These are phyloP conservation scores for Malassezia restricta DNA, from an alignment of 1,284 basidiomycete genomes.

Conservation along the genomic window DNA sequence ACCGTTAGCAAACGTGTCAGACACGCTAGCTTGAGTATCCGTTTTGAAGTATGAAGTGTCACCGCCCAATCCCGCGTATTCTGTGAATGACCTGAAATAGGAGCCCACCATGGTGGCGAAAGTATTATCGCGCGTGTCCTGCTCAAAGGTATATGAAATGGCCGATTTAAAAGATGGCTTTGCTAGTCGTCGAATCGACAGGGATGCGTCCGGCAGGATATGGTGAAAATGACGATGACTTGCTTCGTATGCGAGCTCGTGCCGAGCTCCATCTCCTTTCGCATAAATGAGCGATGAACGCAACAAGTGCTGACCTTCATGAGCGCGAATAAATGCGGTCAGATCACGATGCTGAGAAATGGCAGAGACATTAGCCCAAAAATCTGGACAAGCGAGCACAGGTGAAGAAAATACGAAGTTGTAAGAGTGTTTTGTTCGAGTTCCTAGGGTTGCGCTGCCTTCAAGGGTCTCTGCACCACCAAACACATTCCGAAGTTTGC, in stretches of 20 bases:
- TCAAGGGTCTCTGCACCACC: conserved; percentile 83
- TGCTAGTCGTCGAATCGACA: conserved; percentile 58
- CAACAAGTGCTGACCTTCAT: conserved; percentile 58
- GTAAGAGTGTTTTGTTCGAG: conserved; percentile 73
- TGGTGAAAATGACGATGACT: conserved; percentile 23
- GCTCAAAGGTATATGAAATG: conserved; percentile 62
- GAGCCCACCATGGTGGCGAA: conserved; percentile 50
- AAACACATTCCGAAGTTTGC: conserved; percentile 58
- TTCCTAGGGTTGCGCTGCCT: conserved; percentile 70
- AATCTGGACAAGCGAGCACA: conserved; percentile 51
- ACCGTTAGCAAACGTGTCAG: conserved; percentile 15
- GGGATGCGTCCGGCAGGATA: conserved; percentile 25
- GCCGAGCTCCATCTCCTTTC: conserved; percentile 12
- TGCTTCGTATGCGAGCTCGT: conserved; percentile 38
- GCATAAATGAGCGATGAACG: conserved; percentile 53
- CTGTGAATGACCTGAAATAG: conserved; percentile 18
- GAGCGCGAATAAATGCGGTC: conserved; percentile 59
- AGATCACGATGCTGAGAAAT: conserved; percentile 61
- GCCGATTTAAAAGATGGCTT: conserved; percentile 71
- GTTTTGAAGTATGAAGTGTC: conserved; percentile 31
- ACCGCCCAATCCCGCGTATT: conserved; percentile 36
- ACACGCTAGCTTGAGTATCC: conserved; percentile 20
- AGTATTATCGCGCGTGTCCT: conserved; percentile 67
- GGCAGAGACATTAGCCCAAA: conserved; percentile 55
- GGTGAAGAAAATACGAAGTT: conserved; percentile 35